Evolutionary conservation across 2,329 filamentous ascomycete genomes (phyloP), one percentile per base, ranked within the genome.

Genomic region (Colletotrichum sp.): DNA sequence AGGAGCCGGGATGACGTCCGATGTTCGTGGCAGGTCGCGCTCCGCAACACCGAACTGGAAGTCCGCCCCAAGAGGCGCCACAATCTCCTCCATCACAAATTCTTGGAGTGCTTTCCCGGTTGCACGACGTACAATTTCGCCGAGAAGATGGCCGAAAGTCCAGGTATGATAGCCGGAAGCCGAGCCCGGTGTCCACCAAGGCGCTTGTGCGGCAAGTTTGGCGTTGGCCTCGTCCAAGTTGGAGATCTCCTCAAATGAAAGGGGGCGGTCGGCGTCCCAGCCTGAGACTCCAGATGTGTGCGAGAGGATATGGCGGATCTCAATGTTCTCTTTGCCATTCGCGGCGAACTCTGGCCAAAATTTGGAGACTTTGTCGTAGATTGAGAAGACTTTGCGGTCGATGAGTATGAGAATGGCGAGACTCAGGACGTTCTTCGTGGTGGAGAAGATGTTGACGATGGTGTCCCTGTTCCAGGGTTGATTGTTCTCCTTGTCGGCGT

Each of bases 271-370:
- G 2, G 80, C 69, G 7, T 87, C 79, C 80, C 84, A 84, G 6
- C 80, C 83, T 4, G 83, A 77, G 6, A 86, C 71, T n/a, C 85
- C 83, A 1, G 87, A 81, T 0, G 83, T 85, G 77, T 88, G 87
- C 7, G 82, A 82, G 24, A 88, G 80, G 3, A 87, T 24, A 71
- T 88, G 86, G 2, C 82, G 80, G 12, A 88, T 83, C 18, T 83
- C 78, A 26, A 88, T 79, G 13, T 84, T 77, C 57, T 85, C 79
- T 67, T 88, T 87, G 52, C 85, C 86, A 28, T 86, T 85, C 8
- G 78, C 81, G 0, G 80, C 85, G 68, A 88, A 88, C 30, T 88
- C 87, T 2, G 87, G 87, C 87, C 87, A 89, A 79, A 88, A 85
- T 44, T 83, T 80, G 6, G 83, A 77, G 6, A 89, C 85, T 6